phyloP scores from a whole-genome alignment of 768 basidiomycete species.

The Leucocoprinus birnbaumii region DNA sequence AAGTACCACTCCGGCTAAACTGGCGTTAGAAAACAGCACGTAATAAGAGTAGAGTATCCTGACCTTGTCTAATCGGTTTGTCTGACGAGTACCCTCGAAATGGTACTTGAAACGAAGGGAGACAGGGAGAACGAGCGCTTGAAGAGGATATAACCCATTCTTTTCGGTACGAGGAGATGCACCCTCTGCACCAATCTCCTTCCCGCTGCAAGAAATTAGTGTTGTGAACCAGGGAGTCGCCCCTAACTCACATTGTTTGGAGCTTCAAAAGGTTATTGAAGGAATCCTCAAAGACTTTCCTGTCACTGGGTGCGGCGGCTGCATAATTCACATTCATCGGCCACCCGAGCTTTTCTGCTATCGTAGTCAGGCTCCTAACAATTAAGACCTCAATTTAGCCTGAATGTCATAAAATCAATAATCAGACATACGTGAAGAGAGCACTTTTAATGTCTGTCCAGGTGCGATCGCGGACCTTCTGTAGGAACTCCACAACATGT shows the following conservation, averaged over 20 bases:
- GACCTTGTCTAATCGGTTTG: slow-evolving; percentile 93
- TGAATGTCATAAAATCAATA: background rate
- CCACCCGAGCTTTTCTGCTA: slow-evolving; percentile 83
- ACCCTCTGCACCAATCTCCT: slow-evolving; percentile 32
- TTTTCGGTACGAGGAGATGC: slow-evolving; percentile 25
- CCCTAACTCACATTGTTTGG: slow-evolving; percentile 66
- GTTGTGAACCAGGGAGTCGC: background rate
- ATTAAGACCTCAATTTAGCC: background rate
- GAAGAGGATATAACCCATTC: slow-evolving; percentile 77
- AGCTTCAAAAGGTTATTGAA: slow-evolving; percentile 77
- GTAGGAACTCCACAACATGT: slow-evolving; percentile 60
- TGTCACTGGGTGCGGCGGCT: slow-evolving; percentile 42
- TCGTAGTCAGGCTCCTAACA: slow-evolving; percentile 55
- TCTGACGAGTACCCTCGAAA: slow-evolving; percentile 83
- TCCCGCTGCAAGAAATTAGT: slow-evolving; percentile 38
- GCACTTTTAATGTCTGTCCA: slow-evolving; percentile 73
- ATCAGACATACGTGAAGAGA: slow-evolving; percentile 55
- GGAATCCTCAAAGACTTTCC: slow-evolving; percentile 67
- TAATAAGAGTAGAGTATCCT: background rate
- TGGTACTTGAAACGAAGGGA: slow-evolving; percentile 91
- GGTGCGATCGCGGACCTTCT: slow-evolving; percentile 61
- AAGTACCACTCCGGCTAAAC: slow-evolving; percentile 95
- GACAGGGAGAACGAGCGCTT: slow-evolving; percentile 81
- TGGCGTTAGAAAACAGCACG: background rate
- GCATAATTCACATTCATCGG: slow-evolving; percentile 72